Evolutionary conservation across 2,329 filamentous ascomycete species (phyloP).

Genomic region (Apiospora kogelbergensis): DNA sequence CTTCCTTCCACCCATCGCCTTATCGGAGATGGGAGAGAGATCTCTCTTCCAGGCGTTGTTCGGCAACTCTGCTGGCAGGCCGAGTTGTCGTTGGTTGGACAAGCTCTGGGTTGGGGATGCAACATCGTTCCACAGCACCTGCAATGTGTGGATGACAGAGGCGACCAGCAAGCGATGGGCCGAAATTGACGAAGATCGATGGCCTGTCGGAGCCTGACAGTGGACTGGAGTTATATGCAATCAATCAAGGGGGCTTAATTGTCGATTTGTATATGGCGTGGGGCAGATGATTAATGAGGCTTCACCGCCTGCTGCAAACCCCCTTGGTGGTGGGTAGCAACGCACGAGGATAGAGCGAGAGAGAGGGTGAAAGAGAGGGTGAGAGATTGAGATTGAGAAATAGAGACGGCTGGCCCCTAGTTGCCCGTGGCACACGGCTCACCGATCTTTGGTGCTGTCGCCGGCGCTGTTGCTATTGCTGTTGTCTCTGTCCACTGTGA

Average conservation of each 20-base stretch:
- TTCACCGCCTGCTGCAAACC: constrained; percentile 4
- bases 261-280: background rate
- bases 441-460: constrained; percentile 21
- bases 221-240: constrained; percentile 7
- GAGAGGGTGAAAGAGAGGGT: background rate
- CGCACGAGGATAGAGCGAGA: background rate
- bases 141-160: constrained; percentile 4
- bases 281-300: constrained; percentile 5
- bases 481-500: constrained; percentile 52
- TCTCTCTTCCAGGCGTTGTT: background rate
- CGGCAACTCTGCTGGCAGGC: background rate
- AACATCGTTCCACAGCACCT: background rate
- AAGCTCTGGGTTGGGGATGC: background rate
- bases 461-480: background rate
- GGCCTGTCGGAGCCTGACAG: constrained; percentile 3
- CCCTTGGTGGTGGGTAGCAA: background rate
- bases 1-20: background rate
- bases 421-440: constrained; percentile 13
- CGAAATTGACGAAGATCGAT: constrained; percentile 3
- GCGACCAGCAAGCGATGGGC: background rate
- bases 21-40: background rate
- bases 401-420: background rate
- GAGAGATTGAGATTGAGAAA: too few species aligned
- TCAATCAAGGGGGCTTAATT: background rate
- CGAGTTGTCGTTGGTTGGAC: constrained; percentile 1